These are phyloP conservation scores for Ophiocordyceps australis DNA, from an alignment of 2,329 filamentous ascomycete species.

Conservation along the genomic window DNA sequence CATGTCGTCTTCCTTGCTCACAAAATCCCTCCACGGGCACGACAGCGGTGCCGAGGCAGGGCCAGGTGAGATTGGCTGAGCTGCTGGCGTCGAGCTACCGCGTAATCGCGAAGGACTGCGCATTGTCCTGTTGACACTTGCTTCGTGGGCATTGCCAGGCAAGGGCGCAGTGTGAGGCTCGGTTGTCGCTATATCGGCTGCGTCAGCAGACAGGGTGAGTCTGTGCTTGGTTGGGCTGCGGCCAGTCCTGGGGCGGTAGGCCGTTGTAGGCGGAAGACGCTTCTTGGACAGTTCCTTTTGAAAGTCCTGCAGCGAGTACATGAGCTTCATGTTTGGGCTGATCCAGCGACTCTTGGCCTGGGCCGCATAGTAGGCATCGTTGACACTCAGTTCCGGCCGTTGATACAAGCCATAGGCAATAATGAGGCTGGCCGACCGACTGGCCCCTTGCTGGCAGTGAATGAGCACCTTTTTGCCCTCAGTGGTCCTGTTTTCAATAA, in stretches of 20 bases:
- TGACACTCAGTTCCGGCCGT: conserved; percentile 58
- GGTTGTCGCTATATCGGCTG: conserved; percentile 30
- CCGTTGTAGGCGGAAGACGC: conserved; percentile 22
- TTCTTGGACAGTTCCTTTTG: conserved; percentile 42
- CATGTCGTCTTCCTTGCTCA: conserved; percentile 16
- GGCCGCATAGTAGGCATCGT: conserved; percentile 67
- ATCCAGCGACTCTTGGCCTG: conserved; percentile 76
- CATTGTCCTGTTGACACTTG: too few relatives aligned
- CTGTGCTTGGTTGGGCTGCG: conserved; percentile 42
- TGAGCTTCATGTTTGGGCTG: conserved; percentile 79
- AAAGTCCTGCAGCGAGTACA: conserved; percentile 78
- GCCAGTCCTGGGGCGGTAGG: conserved; percentile 28
- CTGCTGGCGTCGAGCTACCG: conserved; percentile 32
- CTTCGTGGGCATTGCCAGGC: conserved; percentile 24
- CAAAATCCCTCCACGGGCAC: conserved; percentile 35
- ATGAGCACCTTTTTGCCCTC: conserved; percentile 64
- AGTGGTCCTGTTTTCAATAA: conserved; percentile 53
- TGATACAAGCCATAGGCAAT: conserved; percentile 74
- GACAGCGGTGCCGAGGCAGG: conserved; percentile 50
- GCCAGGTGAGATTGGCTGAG: conserved; percentile 35
- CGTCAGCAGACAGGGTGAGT: conserved; percentile 39
- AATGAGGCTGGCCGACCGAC: conserved; percentile 68
- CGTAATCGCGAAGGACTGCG: conserved; percentile 27
- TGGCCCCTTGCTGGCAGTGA: conserved; percentile 76
- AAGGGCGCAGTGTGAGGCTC: conserved; percentile 44